A percentile compares a stretch with the other conserved stretches of the same genome.
Conservation (phyloP, 2,329 filamentous ascomycete genomes). For the Pezicula neosporulosa region DNA sequence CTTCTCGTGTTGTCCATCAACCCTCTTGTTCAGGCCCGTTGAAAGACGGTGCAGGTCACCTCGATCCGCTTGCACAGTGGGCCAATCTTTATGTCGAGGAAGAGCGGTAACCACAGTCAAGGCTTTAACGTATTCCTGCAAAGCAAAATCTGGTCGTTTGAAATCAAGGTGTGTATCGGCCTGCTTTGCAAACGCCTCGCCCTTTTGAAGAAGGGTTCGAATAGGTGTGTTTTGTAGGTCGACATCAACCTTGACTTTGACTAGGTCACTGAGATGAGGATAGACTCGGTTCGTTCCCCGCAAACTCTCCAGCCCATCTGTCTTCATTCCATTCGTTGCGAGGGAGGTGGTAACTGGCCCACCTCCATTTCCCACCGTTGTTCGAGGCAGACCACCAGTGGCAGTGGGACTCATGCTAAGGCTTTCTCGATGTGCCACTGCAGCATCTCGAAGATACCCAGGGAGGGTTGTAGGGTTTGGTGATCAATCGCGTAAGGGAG, state of each 20-base stretch:
- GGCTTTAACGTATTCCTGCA: conserved; percentile 80
- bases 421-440: neutral
- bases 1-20: conserved; percentile 41
- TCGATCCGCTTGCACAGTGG: conserved; percentile 54
- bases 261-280: conserved; percentile 41
- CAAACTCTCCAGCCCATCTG: conserved; percentile 12
- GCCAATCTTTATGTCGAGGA: conserved; percentile 72
- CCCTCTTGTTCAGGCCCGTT: conserved; percentile 44
- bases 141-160: conserved; percentile 67
- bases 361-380: conserved; percentile 19
- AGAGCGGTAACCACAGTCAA: conserved; percentile 76
- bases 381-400: conserved; percentile 16
- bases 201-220: conserved; percentile 49
- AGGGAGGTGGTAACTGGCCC: conserved; percentile 16
- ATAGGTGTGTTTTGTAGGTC: conserved; percentile 37
- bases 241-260: conserved; percentile 28
- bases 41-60: conserved; percentile 46
- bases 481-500: no score
- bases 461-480: neutral
- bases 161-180: conserved; percentile 62
- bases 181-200: conserved; percentile 50
- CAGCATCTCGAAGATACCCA: conserved; percentile 15
- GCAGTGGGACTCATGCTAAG: conserved; percentile 27
- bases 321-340: conserved; percentile 11
- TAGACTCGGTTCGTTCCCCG: conserved; percentile 24